Evolutionary conservation across 176 grass and related monocot species (phyloP).

Genomic region (Musa schizocarpa): DNA sequence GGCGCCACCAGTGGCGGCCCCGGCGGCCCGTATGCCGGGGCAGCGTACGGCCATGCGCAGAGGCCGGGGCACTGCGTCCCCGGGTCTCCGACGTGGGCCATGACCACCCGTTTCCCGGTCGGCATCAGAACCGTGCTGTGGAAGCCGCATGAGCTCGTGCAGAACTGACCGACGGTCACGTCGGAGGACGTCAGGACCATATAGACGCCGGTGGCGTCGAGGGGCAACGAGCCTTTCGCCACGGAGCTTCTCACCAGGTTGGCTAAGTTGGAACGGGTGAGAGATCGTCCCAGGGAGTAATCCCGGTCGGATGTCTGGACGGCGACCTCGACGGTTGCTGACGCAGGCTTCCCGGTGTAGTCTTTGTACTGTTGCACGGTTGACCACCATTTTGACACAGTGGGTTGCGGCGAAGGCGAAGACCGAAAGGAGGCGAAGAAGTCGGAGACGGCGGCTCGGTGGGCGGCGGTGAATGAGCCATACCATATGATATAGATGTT

Average conservation of each 20-base stretch:
- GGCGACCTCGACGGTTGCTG: not conserved
- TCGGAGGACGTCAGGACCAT: not conserved
- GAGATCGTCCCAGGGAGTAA: not conserved
- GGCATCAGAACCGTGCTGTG: not conserved
- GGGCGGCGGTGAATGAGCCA: not conserved
- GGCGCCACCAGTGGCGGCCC: not conserved
- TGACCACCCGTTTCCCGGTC: not conserved
- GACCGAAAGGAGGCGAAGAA: not conserved
- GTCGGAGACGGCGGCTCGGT: not conserved
- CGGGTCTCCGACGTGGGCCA: not conserved
- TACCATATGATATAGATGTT: not conserved
- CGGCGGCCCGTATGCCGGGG: not conserved
- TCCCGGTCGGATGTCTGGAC: not conserved
- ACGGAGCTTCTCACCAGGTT: not conserved
- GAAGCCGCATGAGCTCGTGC: not conserved
- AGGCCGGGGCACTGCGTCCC: not conserved
- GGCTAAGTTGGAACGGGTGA: not conserved
- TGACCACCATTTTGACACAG: not conserved
- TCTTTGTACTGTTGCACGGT: not conserved
- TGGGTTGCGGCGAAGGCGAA: not conserved
- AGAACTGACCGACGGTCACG: not conserved
- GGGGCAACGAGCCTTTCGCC: not conserved
- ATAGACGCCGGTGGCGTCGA: not conserved
- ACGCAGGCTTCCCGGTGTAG: not conserved
- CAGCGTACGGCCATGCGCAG: not conserved